Conservation (phyloP, 441 rosid species). For the Melianthus villosus region DNA sequence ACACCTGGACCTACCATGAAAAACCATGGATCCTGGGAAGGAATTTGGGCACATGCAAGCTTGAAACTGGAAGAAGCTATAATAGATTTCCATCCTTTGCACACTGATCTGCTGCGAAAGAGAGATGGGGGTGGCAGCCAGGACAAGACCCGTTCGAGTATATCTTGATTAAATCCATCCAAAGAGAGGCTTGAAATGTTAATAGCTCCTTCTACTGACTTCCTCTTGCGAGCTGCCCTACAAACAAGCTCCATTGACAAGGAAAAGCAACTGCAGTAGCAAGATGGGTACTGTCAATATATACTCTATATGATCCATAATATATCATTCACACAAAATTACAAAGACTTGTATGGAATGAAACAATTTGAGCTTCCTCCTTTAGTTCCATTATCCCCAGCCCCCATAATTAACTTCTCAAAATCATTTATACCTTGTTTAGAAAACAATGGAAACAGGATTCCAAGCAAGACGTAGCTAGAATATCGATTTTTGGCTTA, state of each 20-base stretch:
- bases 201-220: slow-evolving; percentile 19
- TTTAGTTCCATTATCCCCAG: too few relatives aligned
- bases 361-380: too few relatives aligned
- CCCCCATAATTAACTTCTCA: too few relatives aligned
- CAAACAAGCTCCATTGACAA: slow-evolving; percentile 19
- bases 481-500: too few relatives aligned
- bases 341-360: too few relatives aligned
- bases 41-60: slow-evolving; percentile 57
- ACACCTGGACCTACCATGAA: slow-evolving; percentile 36
- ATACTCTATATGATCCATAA: too few relatives aligned
- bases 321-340: too few relatives aligned
- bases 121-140: slow-evolving; percentile 61
- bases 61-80: slow-evolving; percentile 49
- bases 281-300: slow-evolving; percentile 2
- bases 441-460: too few relatives aligned
- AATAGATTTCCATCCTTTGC: slow-evolving; percentile 72
- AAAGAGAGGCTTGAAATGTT: slow-evolving; percentile 22
- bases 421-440: too few relatives aligned
- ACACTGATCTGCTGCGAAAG: slow-evolving; percentile 47
- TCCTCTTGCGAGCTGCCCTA: slow-evolving; percentile 34
- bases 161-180: slow-evolving; percentile 57
- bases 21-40: slow-evolving; percentile 66
- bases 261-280: slow-evolving; percentile 11
- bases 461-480: too few relatives aligned
- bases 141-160: slow-evolving; percentile 67